A percentile compares a stretch with the other conserved stretches of the same genome.
Conservation (phyloP, 768 basidiomycete species). For the Hygrocybe coccinea region DNA sequence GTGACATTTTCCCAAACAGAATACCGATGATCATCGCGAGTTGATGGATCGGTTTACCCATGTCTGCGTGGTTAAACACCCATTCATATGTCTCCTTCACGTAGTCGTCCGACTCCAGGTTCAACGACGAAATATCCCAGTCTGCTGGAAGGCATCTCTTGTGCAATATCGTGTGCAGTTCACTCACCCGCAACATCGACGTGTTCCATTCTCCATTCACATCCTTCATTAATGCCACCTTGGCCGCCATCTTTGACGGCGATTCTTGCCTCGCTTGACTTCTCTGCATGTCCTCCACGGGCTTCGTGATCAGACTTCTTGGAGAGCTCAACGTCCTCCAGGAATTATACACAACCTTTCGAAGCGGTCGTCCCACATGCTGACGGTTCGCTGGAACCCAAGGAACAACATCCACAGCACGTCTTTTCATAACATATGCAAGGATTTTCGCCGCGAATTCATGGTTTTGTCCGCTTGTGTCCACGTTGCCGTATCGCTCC, state of each 20-base stretch:
- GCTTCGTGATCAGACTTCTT: neutral
- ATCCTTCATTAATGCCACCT: neutral
- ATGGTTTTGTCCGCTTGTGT: neutral
- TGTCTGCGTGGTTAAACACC: neutral
- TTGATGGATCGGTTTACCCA: neutral
- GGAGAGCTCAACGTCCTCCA: neutral
- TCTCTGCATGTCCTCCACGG: neutral
- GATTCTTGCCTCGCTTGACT: neutral
- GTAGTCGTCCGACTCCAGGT: neutral
- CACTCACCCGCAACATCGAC: neutral
- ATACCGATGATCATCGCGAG: neutral
- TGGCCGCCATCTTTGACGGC: neutral
- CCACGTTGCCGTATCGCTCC: neutral
- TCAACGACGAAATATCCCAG: neutral
- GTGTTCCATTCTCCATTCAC: neutral
- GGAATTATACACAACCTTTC: neutral
- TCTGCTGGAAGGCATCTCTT: neutral
- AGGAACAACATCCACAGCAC: neutral
- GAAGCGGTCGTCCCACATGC: neutral
- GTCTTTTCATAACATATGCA: neutral
- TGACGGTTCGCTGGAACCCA: neutral
- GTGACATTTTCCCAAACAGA: neutral
- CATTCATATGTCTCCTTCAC: neutral
- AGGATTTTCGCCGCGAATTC: neutral
- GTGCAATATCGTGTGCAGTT: neutral